These are phyloP conservation scores for Aspergillus jensenii DNA, from an alignment of 2,329 filamentous ascomycete genomes.

Conservation along the genomic window DNA sequence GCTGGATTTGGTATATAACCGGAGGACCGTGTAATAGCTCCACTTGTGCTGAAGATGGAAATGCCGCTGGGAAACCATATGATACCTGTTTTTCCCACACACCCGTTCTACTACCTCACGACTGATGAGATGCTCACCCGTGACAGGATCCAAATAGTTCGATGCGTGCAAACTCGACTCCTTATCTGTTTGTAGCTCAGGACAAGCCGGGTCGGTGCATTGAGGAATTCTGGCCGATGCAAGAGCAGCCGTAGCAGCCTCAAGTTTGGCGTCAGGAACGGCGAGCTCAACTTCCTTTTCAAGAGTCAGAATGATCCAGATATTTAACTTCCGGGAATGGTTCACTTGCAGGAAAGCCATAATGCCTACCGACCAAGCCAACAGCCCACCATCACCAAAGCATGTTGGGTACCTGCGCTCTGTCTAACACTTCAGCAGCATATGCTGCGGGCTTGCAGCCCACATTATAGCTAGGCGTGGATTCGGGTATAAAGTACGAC, in stretches of 20 bases:
- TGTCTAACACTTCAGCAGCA: background rate
- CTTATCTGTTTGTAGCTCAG: background rate
- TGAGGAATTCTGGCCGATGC: background rate
- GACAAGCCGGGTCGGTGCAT: background rate
- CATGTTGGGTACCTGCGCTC: background rate
- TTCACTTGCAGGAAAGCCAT: background rate
- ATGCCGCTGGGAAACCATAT: background rate
- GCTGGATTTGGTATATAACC: background rate
- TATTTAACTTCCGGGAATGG: background rate
- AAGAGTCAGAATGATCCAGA: background rate
- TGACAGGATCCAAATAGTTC: background rate
- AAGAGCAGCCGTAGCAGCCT: background rate
- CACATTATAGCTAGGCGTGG: background rate
- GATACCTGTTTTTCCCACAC: background rate
- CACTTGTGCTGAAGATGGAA: background rate
- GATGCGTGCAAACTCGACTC: background rate
- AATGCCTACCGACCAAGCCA: background rate
- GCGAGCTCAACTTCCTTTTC: background rate
- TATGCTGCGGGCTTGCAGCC: background rate
- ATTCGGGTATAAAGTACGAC: too few species aligned
- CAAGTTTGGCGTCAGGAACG: background rate
- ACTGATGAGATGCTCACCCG: background rate
- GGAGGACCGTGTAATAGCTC: background rate
- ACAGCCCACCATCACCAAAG: background rate
- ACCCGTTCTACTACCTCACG: background rate